These are phyloP conservation scores for Penicillium thymicola DNA, from an alignment of 2,329 filamentous ascomycete species.

Conservation along the genomic window DNA sequence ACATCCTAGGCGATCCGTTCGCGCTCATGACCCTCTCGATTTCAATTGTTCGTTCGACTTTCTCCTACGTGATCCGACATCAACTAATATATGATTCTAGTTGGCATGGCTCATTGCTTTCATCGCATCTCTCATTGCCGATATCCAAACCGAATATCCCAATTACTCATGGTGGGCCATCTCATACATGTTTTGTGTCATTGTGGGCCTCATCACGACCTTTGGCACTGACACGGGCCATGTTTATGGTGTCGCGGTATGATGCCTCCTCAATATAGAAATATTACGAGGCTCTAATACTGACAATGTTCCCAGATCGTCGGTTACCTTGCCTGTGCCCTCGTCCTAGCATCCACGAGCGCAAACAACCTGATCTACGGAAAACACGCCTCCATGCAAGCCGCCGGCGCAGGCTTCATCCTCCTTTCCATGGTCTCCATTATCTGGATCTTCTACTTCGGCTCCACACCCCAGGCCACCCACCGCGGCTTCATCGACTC, in stretches of 20 bases:
- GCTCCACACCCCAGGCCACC: constrained; percentile 80
- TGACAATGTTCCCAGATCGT: constrained; percentile 58
- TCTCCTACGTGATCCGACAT: constrained; percentile 15
- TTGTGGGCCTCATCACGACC: constrained; percentile 74
- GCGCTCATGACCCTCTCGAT: constrained; percentile 93
- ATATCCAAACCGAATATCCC: constrained; percentile 59
- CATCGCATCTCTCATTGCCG: constrained; percentile 75
- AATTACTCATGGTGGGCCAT: constrained; percentile 92
- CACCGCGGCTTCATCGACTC: constrained; percentile 92
- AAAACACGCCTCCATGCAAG: constrained; percentile 67
- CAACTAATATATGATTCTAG: constrained; percentile 47
- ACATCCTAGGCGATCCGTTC: constrained; percentile 95
- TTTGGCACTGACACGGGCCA: constrained; percentile 80
- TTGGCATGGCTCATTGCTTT: constrained; percentile 95
- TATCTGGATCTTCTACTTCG: constrained; percentile 99
- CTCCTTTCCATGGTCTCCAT: constrained; percentile 89
- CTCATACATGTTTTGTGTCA: constrained; percentile 80
- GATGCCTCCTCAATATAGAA: constrained; percentile 22
- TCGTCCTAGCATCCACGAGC: constrained; percentile 80
- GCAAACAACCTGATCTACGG: constrained; percentile 85
- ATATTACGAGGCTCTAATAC: constrained; percentile 6
- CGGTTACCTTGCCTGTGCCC: constrained; percentile 76
- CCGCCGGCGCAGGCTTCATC: constrained; percentile 88
- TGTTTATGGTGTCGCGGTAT: constrained; percentile 83
- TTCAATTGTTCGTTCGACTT: constrained; percentile 65